Conservation (phyloP, 73 alveolate species). For the Paramecium octaurelia region DNA sequence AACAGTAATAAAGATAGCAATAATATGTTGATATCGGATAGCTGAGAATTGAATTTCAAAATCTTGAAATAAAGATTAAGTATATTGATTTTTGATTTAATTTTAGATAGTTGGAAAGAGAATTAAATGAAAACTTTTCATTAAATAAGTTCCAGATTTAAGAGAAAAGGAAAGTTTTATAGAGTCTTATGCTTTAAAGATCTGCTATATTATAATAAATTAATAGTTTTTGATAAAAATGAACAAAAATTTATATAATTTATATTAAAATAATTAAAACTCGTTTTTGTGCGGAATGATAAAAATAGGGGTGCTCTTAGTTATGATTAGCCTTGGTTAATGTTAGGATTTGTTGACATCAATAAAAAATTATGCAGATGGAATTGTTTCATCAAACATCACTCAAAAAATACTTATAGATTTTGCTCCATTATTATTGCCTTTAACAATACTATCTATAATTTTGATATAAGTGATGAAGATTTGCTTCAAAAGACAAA, state of each 20-base stretch:
- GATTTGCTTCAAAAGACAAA: not conserved
- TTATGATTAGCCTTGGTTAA: not conserved
- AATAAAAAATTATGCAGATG: not conserved
- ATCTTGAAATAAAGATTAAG: slow-evolving; percentile 2
- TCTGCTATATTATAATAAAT: not conserved
- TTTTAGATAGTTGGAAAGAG: slow-evolving; percentile 5
- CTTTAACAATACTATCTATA: not conserved
- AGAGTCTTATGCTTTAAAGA: not conserved
- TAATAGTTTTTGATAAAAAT: not conserved
- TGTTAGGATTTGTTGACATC: not conserved
- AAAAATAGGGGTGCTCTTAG: not conserved
- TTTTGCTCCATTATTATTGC: not conserved
- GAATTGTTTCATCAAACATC: not conserved
- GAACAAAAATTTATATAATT: not conserved
- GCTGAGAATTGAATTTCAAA: not conserved
- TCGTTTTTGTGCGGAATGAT: not conserved
- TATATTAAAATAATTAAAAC: not conserved
- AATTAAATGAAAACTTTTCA: slow-evolving; percentile 51
- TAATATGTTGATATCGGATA: not conserved
- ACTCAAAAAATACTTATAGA: not conserved
- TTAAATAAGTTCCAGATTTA: slow-evolving; percentile 31
- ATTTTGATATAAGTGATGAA: not conserved
- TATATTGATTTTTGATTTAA: not conserved
- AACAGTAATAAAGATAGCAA: not conserved
- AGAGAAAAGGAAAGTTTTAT: slow-evolving; percentile 20